phyloP scores from a whole-genome alignment of 345 rosid genomes.

The Laguncularia racemosa region DNA sequence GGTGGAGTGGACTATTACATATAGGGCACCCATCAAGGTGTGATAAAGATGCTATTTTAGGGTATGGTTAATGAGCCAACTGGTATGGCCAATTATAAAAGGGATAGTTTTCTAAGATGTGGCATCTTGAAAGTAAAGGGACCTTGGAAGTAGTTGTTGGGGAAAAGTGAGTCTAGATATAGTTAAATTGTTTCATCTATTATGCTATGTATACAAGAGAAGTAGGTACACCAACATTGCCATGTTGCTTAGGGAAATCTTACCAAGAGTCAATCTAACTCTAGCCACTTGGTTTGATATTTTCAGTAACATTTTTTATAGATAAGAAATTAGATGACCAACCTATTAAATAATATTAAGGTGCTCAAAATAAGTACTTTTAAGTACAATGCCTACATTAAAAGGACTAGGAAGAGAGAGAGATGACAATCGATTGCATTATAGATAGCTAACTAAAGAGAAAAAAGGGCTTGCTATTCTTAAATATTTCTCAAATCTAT shows the following conservation, averaged over 20 bases:
- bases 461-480: too few relatives aligned
- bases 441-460: too few relatives aligned
- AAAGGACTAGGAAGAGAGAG: slow-evolving; percentile 2
- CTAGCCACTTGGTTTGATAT: slow-evolving; percentile 2
- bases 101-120: not conserved
- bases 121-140: not conserved
- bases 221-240: not conserved
- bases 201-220: not conserved
- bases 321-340: too few relatives aligned
- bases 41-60: not conserved
- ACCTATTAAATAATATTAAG: too few relatives aligned
- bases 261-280: slow-evolving; percentile 1
- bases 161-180: not conserved
- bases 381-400: slow-evolving; percentile 89
- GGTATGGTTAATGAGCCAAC: not conserved
- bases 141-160: not conserved
- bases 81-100: not conserved
- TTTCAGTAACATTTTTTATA: not conserved
- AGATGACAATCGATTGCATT: too few relatives aligned
- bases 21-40: too few relatives aligned
- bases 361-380: slow-evolving; percentile 50
- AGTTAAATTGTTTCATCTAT: slow-evolving; percentile 7
- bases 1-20: too few relatives aligned
- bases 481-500: too few relatives aligned
- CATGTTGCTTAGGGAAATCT: not conserved